These are phyloP conservation scores for Bisporella sp. DNA, from an alignment of 2,329 filamentous ascomycete species.

Conservation along the genomic window DNA sequence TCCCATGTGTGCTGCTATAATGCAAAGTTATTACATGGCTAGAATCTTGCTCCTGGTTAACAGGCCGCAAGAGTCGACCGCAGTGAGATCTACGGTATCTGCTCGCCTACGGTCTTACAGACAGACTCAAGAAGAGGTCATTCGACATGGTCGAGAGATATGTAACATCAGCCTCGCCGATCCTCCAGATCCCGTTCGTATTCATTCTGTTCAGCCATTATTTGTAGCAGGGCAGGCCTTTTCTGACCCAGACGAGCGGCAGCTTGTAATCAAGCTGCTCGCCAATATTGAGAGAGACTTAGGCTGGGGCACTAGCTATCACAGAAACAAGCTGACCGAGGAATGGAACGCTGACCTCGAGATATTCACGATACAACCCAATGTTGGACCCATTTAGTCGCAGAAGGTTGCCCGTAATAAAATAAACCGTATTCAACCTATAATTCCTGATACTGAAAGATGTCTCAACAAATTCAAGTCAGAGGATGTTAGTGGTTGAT, in stretches of 20 bases:
- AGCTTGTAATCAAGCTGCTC: conserved; percentile 47
- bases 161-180: conserved; percentile 51
- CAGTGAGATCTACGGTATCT: conserved; percentile 42
- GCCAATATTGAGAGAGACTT: conserved; percentile 54
- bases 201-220: conserved; percentile 51
- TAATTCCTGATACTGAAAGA: no score
- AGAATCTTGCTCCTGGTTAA: conserved; percentile 55
- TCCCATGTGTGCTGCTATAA: conserved; percentile 57
- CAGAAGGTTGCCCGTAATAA: no score
- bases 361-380: no score
- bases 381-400: no score
- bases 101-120: conserved; percentile 49
- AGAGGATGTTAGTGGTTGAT: no score
- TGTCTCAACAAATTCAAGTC: no score
- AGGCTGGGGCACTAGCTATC: conserved; percentile 57
- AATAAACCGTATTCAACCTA: no score
- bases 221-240: conserved; percentile 58
- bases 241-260: conserved; percentile 44
- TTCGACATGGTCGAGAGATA: conserved; percentile 53
- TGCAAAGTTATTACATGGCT: conserved; percentile 60
- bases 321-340: conserved; percentile 44
- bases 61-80: conserved; percentile 47
- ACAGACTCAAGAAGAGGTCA: conserved; percentile 46
- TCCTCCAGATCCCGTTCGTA: conserved; percentile 47
- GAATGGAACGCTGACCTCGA: conserved; percentile 27